Evolutionary conservation across 2,329 filamentous ascomycete genomes (phyloP).

Genomic region (Lecanicillium sp.): DNA sequence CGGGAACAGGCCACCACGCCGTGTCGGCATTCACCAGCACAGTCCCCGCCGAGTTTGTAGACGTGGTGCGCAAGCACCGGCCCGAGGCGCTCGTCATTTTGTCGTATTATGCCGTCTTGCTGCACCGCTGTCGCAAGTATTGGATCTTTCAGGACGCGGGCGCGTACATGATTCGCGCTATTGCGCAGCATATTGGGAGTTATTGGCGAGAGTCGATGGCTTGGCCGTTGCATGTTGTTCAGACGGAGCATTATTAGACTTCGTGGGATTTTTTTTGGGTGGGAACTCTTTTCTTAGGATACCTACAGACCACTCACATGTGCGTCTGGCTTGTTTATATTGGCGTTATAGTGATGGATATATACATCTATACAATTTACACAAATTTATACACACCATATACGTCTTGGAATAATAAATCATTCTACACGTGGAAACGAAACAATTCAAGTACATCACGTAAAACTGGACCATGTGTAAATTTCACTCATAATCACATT

Average conservation of each 20-base stretch:
- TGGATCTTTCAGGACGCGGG: slow-evolving; percentile 22
- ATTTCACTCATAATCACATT: no score
- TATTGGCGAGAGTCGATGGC: slow-evolving; percentile 10
- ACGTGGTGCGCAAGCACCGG: slow-evolving; percentile 22
- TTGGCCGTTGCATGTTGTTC: slow-evolving; percentile 10
- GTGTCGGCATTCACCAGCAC: slow-evolving; percentile 11
- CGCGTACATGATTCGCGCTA: slow-evolving; percentile 6
- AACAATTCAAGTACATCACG: no score
- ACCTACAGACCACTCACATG: no score
- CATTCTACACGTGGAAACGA: no score
- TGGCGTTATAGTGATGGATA: no score
- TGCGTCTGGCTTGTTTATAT: no score
- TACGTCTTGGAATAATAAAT: no score
- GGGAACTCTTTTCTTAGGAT: no score
- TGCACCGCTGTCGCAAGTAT: slow-evolving; percentile 24
- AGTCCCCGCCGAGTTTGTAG: slow-evolving; percentile 21
- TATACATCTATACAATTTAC: no score
- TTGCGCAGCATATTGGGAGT: slow-evolving; percentile 10
- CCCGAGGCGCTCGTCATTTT: slow-evolving; percentile 32
- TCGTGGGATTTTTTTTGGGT: neutral
- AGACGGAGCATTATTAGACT: slow-evolving; percentile 4
- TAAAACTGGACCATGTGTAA: no score
- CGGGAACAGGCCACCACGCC: slow-evolving; percentile 8
- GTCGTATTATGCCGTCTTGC: slow-evolving; percentile 32
- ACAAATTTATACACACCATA: no score